A percentile compares a stretch with the other conserved stretches of the same genome.
phyloP scores from a whole-genome alignment of 1,284 basidiomycete species.

The Cutaneotrichosporon daszewskae region DNA sequence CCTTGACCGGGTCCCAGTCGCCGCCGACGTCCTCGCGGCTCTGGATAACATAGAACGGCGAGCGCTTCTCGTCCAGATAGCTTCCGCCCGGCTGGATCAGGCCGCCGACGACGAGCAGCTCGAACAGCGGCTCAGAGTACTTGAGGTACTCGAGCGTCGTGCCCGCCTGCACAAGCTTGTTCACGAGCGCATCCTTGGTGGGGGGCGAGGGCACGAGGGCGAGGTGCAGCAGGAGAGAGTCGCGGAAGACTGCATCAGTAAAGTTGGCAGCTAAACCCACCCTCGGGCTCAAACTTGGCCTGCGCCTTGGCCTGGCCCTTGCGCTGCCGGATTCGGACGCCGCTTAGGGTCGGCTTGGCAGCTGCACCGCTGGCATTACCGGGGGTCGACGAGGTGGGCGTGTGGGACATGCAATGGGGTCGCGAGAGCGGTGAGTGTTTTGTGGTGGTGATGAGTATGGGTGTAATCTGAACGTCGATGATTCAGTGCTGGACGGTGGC shows the following conservation, averaged over 20 bases:
- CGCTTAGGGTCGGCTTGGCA: slow-evolving; percentile 49
- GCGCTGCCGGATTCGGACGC: slow-evolving; percentile 51
- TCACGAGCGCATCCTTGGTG: slow-evolving; percentile 52
- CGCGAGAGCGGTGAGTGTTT: slow-evolving; percentile 1
- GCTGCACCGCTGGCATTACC: slow-evolving; percentile 41
- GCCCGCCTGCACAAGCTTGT: slow-evolving; percentile 81
- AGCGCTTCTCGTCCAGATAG: slow-evolving; percentile 72
- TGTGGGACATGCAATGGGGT: slow-evolving; percentile 46
- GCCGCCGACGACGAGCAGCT: slow-evolving; percentile 87
- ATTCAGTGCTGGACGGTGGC: background rate
- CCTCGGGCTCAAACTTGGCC: slow-evolving; percentile 54
- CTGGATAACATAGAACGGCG: slow-evolving; percentile 48
- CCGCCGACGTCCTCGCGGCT: slow-evolving; percentile 17
- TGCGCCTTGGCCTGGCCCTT: slow-evolving; percentile 50
- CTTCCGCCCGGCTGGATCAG: slow-evolving; percentile 91
- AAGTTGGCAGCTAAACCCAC: slow-evolving; percentile 30
- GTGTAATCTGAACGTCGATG: slow-evolving; percentile 1
- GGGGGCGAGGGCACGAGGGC: slow-evolving; percentile 76
- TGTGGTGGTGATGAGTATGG: slow-evolving; percentile 1
- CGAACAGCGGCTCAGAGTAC: slow-evolving; percentile 93
- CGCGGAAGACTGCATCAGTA: slow-evolving; percentile 70
- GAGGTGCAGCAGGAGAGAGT: slow-evolving; percentile 88
- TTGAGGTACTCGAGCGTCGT: slow-evolving; percentile 87
- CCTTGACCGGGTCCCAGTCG: slow-evolving; percentile 59
- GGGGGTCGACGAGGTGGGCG: slow-evolving; percentile 38